phyloP scores from a whole-genome alignment of 768 basidiomycete species.

The Piloderma croceum region DNA sequence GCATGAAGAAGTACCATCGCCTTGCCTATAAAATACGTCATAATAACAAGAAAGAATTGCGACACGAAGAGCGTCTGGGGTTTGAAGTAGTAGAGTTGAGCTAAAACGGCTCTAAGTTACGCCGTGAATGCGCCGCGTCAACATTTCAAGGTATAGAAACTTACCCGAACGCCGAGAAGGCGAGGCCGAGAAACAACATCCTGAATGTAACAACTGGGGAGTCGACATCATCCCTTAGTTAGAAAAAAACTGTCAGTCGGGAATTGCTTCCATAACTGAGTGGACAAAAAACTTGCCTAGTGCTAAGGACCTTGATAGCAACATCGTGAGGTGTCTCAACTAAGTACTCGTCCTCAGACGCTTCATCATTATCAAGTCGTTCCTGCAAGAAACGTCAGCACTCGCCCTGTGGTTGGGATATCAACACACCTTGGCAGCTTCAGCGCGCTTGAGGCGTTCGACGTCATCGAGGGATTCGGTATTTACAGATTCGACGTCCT shows the following conservation, averaged over 20 bases:
- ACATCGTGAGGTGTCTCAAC: conserved; percentile 35
- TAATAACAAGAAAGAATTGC: conserved; percentile 45
- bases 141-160: conserved; percentile 32
- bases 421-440: too few species aligned
- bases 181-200: conserved; percentile 50
- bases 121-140: background rate
- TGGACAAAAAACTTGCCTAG: conserved; percentile 7
- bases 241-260: conserved; percentile 7
- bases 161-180: conserved; percentile 50
- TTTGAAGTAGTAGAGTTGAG: conserved; percentile 44
- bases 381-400: too few species aligned
- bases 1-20: conserved; percentile 32
- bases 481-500: too few species aligned
- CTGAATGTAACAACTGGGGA: conserved; percentile 48
- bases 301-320: conserved; percentile 30
- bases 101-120: conserved; percentile 22
- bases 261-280: background rate
- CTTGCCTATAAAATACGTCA: conserved; percentile 47
- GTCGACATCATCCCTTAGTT: conserved; percentile 31
- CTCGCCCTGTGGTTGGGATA: too few species aligned
- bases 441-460: too few species aligned
- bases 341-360: conserved; percentile 30
- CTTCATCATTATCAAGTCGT: conserved; percentile 25
- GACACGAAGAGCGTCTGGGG: conserved; percentile 47
- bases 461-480: too few species aligned